Evolutionary conservation across 176 grass and related monocot genomes (phyloP).

Genomic region (Oropetium thomaeum): DNA sequence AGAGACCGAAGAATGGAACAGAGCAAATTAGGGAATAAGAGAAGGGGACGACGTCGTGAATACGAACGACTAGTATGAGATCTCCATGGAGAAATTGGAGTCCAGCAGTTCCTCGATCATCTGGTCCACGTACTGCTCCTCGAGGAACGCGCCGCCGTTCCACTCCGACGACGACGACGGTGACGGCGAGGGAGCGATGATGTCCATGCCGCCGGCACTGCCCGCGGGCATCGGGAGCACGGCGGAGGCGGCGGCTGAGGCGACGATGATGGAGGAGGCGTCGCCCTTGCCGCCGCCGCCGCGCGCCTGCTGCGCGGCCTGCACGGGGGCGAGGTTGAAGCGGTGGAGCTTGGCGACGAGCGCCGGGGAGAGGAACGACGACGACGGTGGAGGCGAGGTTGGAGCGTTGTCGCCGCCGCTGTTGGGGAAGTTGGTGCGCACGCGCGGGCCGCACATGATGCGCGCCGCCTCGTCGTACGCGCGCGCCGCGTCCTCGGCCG

Average conservation of each 20-base stretch:
- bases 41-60: background rate
- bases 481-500: conserved; percentile 86
- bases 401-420: background rate
- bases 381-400: too few species aligned
- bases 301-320: conserved; percentile 29
- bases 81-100: conserved; percentile 92
- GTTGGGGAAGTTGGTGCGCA: conserved; percentile 81
- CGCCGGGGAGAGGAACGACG: conserved; percentile 61
- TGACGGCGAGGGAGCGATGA: background rate
- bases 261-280: background rate
- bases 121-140: conserved; percentile 90
- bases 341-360: conserved; percentile 86
- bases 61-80: conserved; percentile 42
- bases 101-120: conserved; percentile 98
- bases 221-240: background rate
- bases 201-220: background rate
- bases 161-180: background rate
- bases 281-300: conserved; percentile 6
- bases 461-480: conserved; percentile 96
- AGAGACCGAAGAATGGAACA: background rate
- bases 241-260: background rate
- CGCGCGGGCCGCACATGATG: conserved; percentile 85
- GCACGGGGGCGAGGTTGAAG: conserved; percentile 67
- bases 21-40: background rate
- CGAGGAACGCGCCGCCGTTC: conserved; percentile 45